Base-by-base conservation (phyloP, 2,329 filamentous ascomycete species). In the Fusarium sterilihyphosum region DNA sequence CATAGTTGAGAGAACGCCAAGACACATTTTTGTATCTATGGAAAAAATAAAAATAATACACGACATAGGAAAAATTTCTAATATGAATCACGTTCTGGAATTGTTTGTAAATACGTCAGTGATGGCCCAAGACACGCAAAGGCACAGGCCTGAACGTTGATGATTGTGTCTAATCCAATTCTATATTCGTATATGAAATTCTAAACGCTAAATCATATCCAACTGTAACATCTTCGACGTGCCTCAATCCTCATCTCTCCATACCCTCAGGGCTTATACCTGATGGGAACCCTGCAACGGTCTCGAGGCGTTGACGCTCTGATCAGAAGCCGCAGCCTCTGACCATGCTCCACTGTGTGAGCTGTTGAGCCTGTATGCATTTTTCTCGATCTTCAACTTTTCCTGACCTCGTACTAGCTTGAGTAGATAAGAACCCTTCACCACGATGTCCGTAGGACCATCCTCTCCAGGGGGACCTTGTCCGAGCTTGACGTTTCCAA, bases 401-500 rank as follows among this genome's bases (percentile, higher is more conserved):
- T 70, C 69, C 43, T 71, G 49, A 11, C 74, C 69, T 54, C 75
- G 70, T 26, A 80, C 26, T 11, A 80, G 58, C 33, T 69, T 78
- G 46, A 81, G 73, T 1, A 83, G 57, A 65, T 80, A 83, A 6
- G 77, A 75, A 13, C 80, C 81, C n/a, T 75, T 62, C 17, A 81
- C 77, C 16, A 82, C 61, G 20, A 74, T 63, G 24, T 82, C 80
- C 11, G 64, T 76, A n/a, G 71, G 77, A 9, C 77, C 74, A 22
- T 80, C 77, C 13, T 76, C 76, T 3, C 76, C 76, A 5, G 76
- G 78, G 26, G 73, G 69, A 3, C 74, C 77, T 26, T 77, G 71
- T 1, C 75, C 76, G n/a, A 82, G 73, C 50, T 78, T 78, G 35
- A 82, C 78, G 35, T 82, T 82, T 12, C 81, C 81, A 13, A 82